phyloP scores from a whole-genome alignment of 345 rosid genomes.

The Isatis tinctoria region DNA sequence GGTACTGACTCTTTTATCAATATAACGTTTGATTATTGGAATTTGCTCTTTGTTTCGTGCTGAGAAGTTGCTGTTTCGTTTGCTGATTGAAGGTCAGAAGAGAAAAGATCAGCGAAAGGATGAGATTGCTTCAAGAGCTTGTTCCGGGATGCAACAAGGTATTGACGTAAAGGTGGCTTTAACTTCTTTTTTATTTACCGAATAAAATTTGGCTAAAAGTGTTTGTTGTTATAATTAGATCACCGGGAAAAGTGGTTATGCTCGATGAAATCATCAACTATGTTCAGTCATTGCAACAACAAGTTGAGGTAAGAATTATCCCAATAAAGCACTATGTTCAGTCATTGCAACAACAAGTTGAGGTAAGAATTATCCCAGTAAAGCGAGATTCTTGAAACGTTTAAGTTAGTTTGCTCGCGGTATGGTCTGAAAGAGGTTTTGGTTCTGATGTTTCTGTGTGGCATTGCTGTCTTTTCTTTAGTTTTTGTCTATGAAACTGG shows the following conservation, averaged over 20 bases:
- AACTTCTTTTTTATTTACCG: background rate
- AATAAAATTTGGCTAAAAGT: background rate
- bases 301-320: conserved; percentile 73
- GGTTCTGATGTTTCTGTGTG: background rate
- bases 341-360: conserved; percentile 95
- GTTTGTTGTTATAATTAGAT: conserved; percentile 44
- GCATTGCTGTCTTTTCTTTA: conserved; percentile 31
- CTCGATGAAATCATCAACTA: conserved; percentile 97
- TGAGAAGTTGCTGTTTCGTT: background rate
- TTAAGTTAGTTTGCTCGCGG: conserved; percentile 7
- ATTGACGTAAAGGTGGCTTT: conserved; percentile 10
- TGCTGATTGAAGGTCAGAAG: conserved; percentile 70
- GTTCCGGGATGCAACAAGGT: conserved; percentile 99
- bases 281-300: conserved; percentile 93
- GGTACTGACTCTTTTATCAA: conserved; percentile 37
- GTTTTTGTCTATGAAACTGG: conserved; percentile 98
- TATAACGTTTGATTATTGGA: background rate
- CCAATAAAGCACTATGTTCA: too few species aligned
- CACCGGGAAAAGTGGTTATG: conserved; percentile 96
- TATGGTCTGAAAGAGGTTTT: background rate
- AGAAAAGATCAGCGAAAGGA: conserved; percentile 93
- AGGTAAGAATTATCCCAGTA: conserved; percentile 45
- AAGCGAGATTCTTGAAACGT: background rate
- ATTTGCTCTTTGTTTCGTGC: background rate
- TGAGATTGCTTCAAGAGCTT: conserved; percentile 96